A percentile compares a stretch with the other conserved stretches of the same genome.
phyloP scores from a whole-genome alignment of 495 filamentous ascomycete genomes.

The Polyplosphaeria fusca region DNA sequence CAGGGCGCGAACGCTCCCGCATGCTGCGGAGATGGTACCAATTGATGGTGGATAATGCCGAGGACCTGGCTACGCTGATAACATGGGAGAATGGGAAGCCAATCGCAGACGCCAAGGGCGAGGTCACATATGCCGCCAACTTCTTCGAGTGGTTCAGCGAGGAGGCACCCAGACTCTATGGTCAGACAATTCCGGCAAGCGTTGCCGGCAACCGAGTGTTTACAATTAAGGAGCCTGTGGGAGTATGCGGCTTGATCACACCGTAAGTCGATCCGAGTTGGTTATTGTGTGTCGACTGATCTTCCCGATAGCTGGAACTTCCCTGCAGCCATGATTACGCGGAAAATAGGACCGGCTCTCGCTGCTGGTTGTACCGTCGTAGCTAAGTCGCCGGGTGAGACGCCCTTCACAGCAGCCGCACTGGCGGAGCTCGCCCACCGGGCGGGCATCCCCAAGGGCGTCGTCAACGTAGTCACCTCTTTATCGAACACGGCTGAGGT shows the following conservation, averaged over 20 bases:
- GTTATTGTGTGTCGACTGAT: not conserved
- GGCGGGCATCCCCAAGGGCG: conserved; percentile 59
- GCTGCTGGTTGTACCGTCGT: conserved; percentile 61
- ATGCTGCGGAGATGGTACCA: conserved; percentile 89
- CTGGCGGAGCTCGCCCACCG: conserved; percentile 56
- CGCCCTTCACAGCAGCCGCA: conserved; percentile 56
- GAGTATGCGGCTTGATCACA: conserved; percentile 91
- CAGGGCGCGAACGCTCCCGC: conserved; percentile 71
- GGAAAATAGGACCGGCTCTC: conserved; percentile 50
- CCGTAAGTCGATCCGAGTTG: conserved; percentile 44
- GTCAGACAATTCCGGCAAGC: conserved; percentile 64
- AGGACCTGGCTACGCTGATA: conserved; percentile 85
- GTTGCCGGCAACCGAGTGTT: conserved; percentile 45
- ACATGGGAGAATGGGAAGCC: conserved; percentile 83
- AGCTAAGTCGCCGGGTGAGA: conserved; percentile 65
- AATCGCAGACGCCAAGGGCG: conserved; percentile 64
- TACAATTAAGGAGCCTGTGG: conserved; percentile 66
- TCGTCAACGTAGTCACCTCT: conserved; percentile 59
- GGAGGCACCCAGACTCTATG: conserved; percentile 67
- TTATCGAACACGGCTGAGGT: conserved; percentile 62
- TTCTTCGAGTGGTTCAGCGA: conserved; percentile 81
- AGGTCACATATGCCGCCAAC: conserved; percentile 67
- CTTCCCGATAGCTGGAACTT: conserved; percentile 42
- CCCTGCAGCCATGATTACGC: conserved; percentile 47
- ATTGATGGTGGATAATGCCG: conserved; percentile 78